These are phyloP conservation scores for Blastocystis sp. DNA, from an alignment of 352 stramenopile species.

Conservation along the genomic window DNA sequence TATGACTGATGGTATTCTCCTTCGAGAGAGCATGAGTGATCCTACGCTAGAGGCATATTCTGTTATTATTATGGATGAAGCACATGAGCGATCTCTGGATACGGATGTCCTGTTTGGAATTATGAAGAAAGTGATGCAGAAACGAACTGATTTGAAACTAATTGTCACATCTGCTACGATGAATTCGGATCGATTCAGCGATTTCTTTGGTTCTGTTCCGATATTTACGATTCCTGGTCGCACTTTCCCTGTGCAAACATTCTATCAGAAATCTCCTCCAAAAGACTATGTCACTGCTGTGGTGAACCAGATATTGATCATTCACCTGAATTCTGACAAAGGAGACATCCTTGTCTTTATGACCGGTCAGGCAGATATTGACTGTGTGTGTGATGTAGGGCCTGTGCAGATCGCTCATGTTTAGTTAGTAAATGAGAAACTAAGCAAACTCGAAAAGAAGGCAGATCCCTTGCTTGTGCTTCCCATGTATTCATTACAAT, in stretches of 20 bases:
- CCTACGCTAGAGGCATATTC: slow-evolving; percentile 77
- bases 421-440: slow-evolving; percentile 41
- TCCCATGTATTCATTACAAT: slow-evolving; percentile 98
- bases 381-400: slow-evolving; percentile 83
- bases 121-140: slow-evolving; percentile 78
- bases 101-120: slow-evolving; percentile 87
- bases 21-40: slow-evolving; percentile 85
- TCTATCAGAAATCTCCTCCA: slow-evolving; percentile 82
- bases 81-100: slow-evolving; percentile 84
- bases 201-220: slow-evolving; percentile 86
- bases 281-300: slow-evolving; percentile 95
- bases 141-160: slow-evolving; percentile 79
- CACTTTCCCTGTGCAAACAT: slow-evolving; percentile 76
- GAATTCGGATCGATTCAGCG: slow-evolving; percentile 90
- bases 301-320: slow-evolving; percentile 93
- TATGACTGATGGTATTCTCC: slow-evolving; percentile 81
- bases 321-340: slow-evolving; percentile 84
- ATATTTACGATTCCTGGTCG: slow-evolving; percentile 89
- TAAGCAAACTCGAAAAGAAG: slow-evolving; percentile 68
- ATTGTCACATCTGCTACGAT: slow-evolving; percentile 89
- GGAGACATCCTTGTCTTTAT: slow-evolving; percentile 98
- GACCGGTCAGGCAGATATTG: slow-evolving; percentile 98
- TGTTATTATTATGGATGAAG: slow-evolving; percentile 85
- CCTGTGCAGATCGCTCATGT: slow-evolving; percentile 73
- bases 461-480: slow-evolving; percentile 88